phyloP scores from a whole-genome alignment of 2,329 filamentous ascomycete species.

The Penicillium sp. region DNA sequence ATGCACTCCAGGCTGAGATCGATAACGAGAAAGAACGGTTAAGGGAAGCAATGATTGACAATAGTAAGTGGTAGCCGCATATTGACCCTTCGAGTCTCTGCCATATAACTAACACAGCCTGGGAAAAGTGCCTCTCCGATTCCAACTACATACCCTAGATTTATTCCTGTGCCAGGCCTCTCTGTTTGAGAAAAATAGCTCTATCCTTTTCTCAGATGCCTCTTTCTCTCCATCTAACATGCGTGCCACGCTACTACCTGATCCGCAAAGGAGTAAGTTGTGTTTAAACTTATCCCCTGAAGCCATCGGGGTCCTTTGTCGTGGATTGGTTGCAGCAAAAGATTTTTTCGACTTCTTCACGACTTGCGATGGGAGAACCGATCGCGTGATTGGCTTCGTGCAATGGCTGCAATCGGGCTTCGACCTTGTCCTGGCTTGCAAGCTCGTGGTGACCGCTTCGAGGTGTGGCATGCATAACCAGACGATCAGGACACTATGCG shows the following conservation, averaged over 20 bases:
- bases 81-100: not conserved
- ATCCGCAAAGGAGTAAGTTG: not conserved
- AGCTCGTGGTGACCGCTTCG: constrained; percentile 3
- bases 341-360: not conserved
- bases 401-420: constrained; percentile 7
- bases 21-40: not conserved
- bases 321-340: not conserved
- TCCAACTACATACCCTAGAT: constrained; percentile 3
- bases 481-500: not conserved
- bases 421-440: constrained; percentile 7
- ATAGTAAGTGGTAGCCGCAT: not conserved
- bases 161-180: constrained; percentile 7
- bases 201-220: not conserved
- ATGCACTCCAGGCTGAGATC: not conserved
- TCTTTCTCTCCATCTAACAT: not conserved
- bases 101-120: not conserved
- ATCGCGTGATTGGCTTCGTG: not conserved
- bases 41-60: not conserved
- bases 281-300: not conserved
- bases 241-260: not conserved
- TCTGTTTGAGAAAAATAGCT: constrained; percentile 6
- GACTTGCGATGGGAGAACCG: not conserved
- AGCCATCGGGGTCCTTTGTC: not conserved
- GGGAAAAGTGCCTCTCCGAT: not conserved
- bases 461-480: constrained; percentile 2